phyloP scores from a whole-genome alignment of 2,329 filamentous ascomycete genomes.

The Dactylonectria estremocensis region DNA sequence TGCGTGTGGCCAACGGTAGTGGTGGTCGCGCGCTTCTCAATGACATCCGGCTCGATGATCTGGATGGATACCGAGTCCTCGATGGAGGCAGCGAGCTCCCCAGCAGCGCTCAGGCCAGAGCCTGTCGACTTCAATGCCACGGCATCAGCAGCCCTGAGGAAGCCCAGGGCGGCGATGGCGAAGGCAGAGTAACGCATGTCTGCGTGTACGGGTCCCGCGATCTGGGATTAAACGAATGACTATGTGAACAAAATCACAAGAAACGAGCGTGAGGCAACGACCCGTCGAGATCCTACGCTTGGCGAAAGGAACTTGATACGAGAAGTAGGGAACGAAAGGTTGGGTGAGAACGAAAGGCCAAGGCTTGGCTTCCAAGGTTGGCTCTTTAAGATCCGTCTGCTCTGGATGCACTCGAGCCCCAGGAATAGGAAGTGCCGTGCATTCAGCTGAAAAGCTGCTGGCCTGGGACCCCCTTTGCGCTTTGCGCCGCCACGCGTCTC shows the following conservation, averaged over 20 bases:
- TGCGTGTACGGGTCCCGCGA: neutral
- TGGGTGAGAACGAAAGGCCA: neutral
- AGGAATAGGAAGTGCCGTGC: neutral
- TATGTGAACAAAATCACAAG: neutral
- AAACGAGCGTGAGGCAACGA: conserved; percentile 1
- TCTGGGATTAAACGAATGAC: conserved; percentile 21
- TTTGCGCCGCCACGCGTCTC: no score
- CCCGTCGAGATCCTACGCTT: neutral
- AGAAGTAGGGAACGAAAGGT: neutral
- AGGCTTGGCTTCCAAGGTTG: neutral
- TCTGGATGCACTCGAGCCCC: neutral
- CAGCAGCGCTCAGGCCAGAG: neutral
- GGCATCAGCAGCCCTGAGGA: conserved; percentile 14
- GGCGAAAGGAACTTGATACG: neutral
- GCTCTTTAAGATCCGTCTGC: neutral
- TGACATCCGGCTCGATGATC: neutral
- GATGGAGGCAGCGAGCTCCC: neutral
- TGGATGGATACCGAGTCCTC: neutral
- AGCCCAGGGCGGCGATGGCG: conserved; percentile 21
- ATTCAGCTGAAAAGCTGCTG: neutral
- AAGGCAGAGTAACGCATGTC: conserved; percentile 22
- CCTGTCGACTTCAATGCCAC: neutral
- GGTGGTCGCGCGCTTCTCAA: neutral
- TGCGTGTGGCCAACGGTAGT: neutral
- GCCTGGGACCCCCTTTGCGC: neutral